Evolutionary conservation across 805 yeast genomes (phyloP).

Genomic region (Pichia nakasei): DNA sequence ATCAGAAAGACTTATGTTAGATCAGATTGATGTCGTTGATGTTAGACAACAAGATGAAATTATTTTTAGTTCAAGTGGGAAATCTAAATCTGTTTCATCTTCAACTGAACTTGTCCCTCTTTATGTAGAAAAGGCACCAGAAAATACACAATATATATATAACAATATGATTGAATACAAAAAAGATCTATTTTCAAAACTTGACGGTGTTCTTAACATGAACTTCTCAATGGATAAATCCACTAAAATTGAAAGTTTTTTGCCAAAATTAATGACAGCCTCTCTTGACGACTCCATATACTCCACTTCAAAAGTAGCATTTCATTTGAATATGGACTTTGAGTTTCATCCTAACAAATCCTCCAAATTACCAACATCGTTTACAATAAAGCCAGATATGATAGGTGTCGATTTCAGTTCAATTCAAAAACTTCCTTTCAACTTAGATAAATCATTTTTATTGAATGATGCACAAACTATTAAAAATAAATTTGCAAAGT

Average conservation of each 20-base stretch:
- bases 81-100: background rate
- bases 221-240: slow-evolving; percentile 1
- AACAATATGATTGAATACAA: background rate
- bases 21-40: background rate
- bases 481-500: slow-evolving; percentile 1
- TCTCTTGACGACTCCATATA: background rate
- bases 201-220: slow-evolving; percentile 6
- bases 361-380: slow-evolving; percentile 3
- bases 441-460: slow-evolving; percentile 11
- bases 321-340: background rate
- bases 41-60: slow-evolving; percentile 7
- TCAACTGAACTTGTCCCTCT: background rate
- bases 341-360: background rate
- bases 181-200: slow-evolving; percentile 9
- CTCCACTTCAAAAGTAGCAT: background rate
- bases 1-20: slow-evolving; percentile 6
- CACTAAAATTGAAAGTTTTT: background rate
- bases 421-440: slow-evolving; percentile 12
- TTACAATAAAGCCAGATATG: slow-evolving; percentile 11
- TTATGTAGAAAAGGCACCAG: background rate
- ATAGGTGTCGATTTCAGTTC: slow-evolving; percentile 12
- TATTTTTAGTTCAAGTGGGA: slow-evolving; percentile 5
- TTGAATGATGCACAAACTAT: background rate
- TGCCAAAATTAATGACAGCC: slow-evolving; percentile 1
- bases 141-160: background rate